Percentiles rank a stretch among this genome's conserved stretches.
Conservation (phyloP, 768 basidiomycete species). For the Dioszegia aurantiaca region DNA sequence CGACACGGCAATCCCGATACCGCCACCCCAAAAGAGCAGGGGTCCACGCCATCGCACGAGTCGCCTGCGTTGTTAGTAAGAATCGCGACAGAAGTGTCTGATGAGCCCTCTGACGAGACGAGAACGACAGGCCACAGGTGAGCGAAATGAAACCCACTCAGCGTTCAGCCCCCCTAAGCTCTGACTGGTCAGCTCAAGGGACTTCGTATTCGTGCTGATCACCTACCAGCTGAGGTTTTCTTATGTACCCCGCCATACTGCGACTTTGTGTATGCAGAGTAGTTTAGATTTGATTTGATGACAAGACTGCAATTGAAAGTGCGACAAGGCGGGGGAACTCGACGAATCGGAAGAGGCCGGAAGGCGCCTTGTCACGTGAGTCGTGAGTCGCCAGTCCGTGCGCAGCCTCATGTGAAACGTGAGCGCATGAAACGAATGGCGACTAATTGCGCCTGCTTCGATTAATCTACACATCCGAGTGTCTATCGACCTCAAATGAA, state of each 20-base stretch:
- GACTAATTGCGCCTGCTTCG: no score
- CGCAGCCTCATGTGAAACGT: no score
- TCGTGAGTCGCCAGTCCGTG: background rate
- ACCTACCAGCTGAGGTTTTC: constrained; percentile 31
- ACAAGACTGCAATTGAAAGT: no score
- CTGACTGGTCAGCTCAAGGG: constrained; percentile 15
- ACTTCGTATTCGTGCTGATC: background rate
- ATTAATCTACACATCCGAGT: no score
- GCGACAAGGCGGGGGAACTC: no score
- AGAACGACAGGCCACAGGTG: no score
- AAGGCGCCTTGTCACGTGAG: background rate
- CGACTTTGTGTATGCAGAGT: no score
- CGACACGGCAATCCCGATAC: constrained; percentile 37
- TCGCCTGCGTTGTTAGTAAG: constrained; percentile 26
- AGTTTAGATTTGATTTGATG: no score
- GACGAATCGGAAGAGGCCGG: background rate
- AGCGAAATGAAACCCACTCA: constrained; percentile 33
- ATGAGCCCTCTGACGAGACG: no score
- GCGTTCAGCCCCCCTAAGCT: constrained; percentile 33
- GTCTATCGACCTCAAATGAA: no score
- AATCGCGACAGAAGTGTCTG: no score
- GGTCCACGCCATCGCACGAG: constrained; percentile 26
- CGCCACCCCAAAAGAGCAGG: constrained; percentile 41
- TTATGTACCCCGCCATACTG: constrained; percentile 30
- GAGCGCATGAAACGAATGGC: no score